Evolutionary conservation across 164 flowering plant genomes (phyloP), one percentile per base, ranked within the genome.

Genomic region (Stephania yunnanensis): DNA sequence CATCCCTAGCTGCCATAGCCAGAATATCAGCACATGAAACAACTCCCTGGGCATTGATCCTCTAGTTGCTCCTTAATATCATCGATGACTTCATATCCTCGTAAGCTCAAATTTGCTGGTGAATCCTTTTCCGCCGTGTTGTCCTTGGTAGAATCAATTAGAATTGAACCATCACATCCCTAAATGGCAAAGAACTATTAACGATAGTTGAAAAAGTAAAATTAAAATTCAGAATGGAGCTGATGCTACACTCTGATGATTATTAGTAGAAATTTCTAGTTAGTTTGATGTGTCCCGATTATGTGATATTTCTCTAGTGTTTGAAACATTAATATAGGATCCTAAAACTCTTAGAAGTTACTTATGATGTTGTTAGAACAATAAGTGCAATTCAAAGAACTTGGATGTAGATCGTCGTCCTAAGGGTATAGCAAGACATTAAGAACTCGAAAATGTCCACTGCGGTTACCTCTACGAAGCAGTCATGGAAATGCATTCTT

Each of bases 121-220:
- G 96, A 91, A 79, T 91, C 94, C 81, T 92, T 94, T 69, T 92
- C 97, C 19, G 97, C 96, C n/a, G 78, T 90, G 82, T 90, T 92
- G 29, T 80, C 87, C 44, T 88, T 86, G 7, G 95, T 92, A 2
- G 98, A 92, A 77, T 94, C 97, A 3, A 91, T 68, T 7, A 94
- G 84, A 29, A 94, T 73, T 1, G 98, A 94, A 11, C 83, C 98
- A 82, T 94, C 98, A 79, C 98, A 94, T 44, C 97, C 98, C 98
- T 94, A 31, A 44, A 72, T 12, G 19, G 1, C 19, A 63, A 73
- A 73, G 69, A 73, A 30, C 12, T 15, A 31, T 42, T 12, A 50
- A 7, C 12, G 7, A 17, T 25, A 53, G 6, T 42, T 7, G 61
- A 4, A n/a, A 22, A 55, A 50, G 53, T 25, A 20, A 22, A 68